These are phyloP conservation scores for Heterobasidion irregulare DNA, from an alignment of 1,284 basidiomycete species.

Conservation along the genomic window DNA sequence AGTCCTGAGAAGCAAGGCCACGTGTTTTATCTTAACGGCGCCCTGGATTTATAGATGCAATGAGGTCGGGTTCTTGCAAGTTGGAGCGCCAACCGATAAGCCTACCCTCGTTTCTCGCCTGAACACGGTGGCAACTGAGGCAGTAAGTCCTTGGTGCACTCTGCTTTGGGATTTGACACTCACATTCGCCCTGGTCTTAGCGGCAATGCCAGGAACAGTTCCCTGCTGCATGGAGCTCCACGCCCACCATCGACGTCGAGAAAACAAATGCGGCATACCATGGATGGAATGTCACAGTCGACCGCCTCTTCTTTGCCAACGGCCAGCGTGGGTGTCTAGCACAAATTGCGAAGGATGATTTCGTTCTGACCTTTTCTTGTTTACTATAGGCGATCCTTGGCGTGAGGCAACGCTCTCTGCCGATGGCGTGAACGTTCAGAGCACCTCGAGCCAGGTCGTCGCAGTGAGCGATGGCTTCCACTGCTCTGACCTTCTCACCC, in stretches of 20 bases:
- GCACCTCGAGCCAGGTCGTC: conserved; percentile 47
- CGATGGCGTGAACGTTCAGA: conserved; percentile 26
- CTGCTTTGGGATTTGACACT: not conserved
- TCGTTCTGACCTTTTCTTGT: not conserved
- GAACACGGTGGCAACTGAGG: conserved; percentile 39
- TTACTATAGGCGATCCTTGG: conserved; percentile 47
- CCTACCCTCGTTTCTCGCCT: conserved; percentile 49
- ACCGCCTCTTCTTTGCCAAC: conserved; percentile 62
- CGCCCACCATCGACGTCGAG: conserved; percentile 25
- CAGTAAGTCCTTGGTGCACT: not conserved
- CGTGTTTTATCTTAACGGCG: too few relatives aligned
- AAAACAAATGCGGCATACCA: conserved; percentile 41
- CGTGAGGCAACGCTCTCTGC: conserved; percentile 60
- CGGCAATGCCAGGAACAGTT: not conserved
- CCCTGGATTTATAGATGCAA: conserved; percentile 45
- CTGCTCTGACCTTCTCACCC: conserved; percentile 46
- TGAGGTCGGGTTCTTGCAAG: conserved; percentile 58
- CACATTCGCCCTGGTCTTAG: conserved; percentile 25
- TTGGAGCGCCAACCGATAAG: conserved; percentile 40
- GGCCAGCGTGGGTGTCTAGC: conserved; percentile 33
- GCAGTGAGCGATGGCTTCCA: conserved; percentile 56
- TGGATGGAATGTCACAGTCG: conserved; percentile 53
- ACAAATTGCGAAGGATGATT: not conserved
- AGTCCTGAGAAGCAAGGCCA: conserved; percentile 8
- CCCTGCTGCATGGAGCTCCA: conserved; percentile 8